Evolutionary conservation across 805 yeast species (phyloP).

Genomic region (Cyberlindnera veronae): DNA sequence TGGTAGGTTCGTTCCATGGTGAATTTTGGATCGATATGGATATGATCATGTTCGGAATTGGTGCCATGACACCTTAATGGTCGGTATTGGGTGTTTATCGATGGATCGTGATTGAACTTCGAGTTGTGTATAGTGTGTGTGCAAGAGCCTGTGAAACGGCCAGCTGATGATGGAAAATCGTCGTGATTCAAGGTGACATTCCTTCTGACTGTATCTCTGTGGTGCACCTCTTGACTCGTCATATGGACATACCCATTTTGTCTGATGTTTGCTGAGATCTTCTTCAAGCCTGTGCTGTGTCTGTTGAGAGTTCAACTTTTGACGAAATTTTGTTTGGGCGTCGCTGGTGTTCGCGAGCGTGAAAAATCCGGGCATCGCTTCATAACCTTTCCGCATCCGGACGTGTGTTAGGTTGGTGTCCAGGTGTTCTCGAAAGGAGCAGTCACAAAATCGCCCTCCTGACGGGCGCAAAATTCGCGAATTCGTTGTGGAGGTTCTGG

Average conservation of each 20-base stretch:
- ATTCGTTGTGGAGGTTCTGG: conserved; percentile 1
- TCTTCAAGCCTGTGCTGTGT: conserved; percentile 1
- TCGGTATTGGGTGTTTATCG: neutral
- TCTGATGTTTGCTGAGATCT: conserved; percentile 13
- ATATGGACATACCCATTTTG: conserved; percentile 16
- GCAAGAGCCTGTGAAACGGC: too few relatives aligned
- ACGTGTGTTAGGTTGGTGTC: conserved; percentile 9
- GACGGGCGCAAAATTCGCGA: conserved; percentile 7
- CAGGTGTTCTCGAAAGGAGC: conserved; percentile 10
- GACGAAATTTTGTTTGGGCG: conserved; percentile 24
- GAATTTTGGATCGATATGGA: too few relatives aligned
- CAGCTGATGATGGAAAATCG: neutral
- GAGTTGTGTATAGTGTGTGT: too few relatives aligned
- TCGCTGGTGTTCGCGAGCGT: conserved; percentile 6
- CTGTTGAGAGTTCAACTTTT: conserved; percentile 12
- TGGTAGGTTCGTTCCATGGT: too few relatives aligned
- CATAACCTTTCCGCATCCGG: conserved; percentile 10
- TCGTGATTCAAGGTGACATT: neutral
- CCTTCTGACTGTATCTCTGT: neutral
- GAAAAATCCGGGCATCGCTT: conserved; percentile 11
- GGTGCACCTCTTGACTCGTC: neutral
- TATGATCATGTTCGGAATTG: too few relatives aligned
- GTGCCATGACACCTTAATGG: neutral
- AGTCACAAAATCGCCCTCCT: conserved; percentile 11
- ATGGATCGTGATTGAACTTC: too few relatives aligned